These are phyloP conservation scores for Tylopilus rubrobrunneus DNA, from an alignment of 768 basidiomycete genomes.

Conservation along the genomic window DNA sequence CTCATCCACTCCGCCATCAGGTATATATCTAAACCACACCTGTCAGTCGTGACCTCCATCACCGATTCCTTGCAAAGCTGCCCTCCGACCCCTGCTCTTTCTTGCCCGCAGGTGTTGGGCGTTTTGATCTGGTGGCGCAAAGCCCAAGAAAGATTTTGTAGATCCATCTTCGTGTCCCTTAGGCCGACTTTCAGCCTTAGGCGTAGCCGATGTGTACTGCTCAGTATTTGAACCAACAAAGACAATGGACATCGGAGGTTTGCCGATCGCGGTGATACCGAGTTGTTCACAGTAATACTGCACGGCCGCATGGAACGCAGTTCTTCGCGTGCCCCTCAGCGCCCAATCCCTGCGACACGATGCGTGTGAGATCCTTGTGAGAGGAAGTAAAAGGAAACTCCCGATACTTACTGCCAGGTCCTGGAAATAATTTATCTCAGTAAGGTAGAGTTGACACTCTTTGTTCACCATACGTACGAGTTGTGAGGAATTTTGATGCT, in stretches of 20 bases:
- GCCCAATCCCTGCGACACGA: conserved; percentile 50
- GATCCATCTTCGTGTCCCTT: conserved; percentile 7
- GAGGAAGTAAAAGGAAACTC: background rate
- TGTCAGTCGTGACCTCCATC: conserved; percentile 12
- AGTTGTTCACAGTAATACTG: conserved; percentile 70
- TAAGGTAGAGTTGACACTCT: background rate
- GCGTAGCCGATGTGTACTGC: conserved; percentile 2
- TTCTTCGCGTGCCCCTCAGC: conserved; percentile 54
- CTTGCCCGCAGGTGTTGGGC: conserved; percentile 16
- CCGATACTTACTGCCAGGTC: conserved; percentile 33
- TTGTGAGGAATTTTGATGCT: conserved; percentile 63
- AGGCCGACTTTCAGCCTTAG: background rate
- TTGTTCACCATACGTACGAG: conserved; percentile 30
- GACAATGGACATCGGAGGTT: conserved; percentile 56
- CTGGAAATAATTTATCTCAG: conserved; percentile 16
- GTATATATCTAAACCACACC: background rate
- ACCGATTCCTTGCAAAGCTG: conserved; percentile 28
- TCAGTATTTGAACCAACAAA: conserved; percentile 32
- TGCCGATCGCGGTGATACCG: conserved; percentile 55
- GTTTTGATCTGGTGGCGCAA: conserved; percentile 25
- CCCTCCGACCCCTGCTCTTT: conserved; percentile 35
- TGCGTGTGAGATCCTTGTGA: conserved; percentile 3
- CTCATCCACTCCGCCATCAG: conserved; percentile 9
- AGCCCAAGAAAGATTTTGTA: conserved; percentile 25
- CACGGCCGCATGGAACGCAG: conserved; percentile 77